Conservation (phyloP, 2,329 filamentous ascomycete genomes). For the Pezicula radicicola region DNA sequence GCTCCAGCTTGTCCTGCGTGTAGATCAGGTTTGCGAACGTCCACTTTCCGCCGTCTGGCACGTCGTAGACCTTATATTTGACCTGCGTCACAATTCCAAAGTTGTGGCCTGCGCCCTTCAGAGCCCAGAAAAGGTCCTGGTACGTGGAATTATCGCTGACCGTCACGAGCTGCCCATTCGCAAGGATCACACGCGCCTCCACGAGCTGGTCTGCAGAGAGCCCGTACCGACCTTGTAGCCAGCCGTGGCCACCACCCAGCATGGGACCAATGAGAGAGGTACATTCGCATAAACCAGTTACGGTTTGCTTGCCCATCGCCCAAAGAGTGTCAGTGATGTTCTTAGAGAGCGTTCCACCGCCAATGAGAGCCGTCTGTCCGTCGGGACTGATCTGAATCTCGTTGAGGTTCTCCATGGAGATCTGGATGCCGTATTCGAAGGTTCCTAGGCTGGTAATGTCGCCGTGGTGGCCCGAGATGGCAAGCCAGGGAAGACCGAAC, state of each 20-base stretch:
- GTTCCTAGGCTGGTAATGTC: slow-evolving; percentile 15
- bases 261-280: slow-evolving; percentile 26
- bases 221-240: slow-evolving; percentile 34
- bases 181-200: slow-evolving; percentile 37
- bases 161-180: slow-evolving; percentile 44
- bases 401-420: slow-evolving; percentile 11
- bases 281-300: slow-evolving; percentile 24
- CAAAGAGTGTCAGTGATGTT: slow-evolving; percentile 20
- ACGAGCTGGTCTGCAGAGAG: slow-evolving; percentile 41
- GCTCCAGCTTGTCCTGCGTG: slow-evolving; percentile 20
- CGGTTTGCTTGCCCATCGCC: slow-evolving; percentile 21
- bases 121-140: slow-evolving; percentile 43
- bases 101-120: slow-evolving; percentile 25
- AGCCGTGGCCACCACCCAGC: slow-evolving; percentile 40
- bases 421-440: slow-evolving; percentile 3
- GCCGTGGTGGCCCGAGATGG: slow-evolving; percentile 49
- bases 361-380: slow-evolving; percentile 23
- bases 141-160: slow-evolving; percentile 38
- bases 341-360: slow-evolving; percentile 23
- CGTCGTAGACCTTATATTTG: slow-evolving; percentile 22
- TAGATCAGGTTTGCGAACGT: slow-evolving; percentile 19
- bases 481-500: slow-evolving; percentile 45
- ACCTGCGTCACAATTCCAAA: slow-evolving; percentile 41
- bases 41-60: slow-evolving; percentile 5
- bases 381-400: slow-evolving; percentile 18